Evolutionary conservation across 768 basidiomycete species (phyloP).

Genomic region (Exidia glandulosa): DNA sequence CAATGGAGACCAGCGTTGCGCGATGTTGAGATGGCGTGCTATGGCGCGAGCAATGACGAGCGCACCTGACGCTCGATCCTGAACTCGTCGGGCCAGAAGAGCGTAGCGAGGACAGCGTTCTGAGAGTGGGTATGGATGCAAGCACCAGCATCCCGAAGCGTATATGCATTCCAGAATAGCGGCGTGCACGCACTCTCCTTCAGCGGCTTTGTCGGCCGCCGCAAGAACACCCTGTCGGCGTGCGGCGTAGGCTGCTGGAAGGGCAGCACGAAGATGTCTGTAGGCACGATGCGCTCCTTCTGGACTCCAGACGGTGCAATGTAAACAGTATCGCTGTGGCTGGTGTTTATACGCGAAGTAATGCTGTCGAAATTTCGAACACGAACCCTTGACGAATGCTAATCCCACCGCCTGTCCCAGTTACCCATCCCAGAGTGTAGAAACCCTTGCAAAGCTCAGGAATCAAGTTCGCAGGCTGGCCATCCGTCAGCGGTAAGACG

Average conservation of each 20-base stretch:
- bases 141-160: conserved; percentile 63
- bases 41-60: background rate
- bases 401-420: conserved; percentile 78
- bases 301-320: conserved; percentile 86
- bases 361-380: background rate
- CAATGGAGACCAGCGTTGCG: background rate
- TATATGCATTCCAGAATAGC: conserved; percentile 87
- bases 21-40: background rate
- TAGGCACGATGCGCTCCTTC: conserved; percentile 74
- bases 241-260: conserved; percentile 62
- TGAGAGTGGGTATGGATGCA: conserved; percentile 91
- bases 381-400: conserved; percentile 59
- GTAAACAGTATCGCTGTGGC: conserved; percentile 60
- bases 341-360: background rate
- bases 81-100: conserved; percentile 63
- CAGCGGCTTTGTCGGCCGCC: conserved; percentile 56
- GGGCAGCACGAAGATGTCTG: conserved; percentile 81
- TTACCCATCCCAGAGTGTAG: conserved; percentile 86
- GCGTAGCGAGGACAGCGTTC: conserved; percentile 79
- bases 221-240: conserved; percentile 64
- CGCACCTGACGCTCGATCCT: conserved; percentile 73
- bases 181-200: conserved; percentile 87
- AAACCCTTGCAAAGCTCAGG: conserved; percentile 76
- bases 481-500: background rate
- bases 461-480: conserved; percentile 89